Base-by-base conservation (phyloP, 2,329 filamentous ascomycete genomes). In the Dactylellina parvicollis region DNA sequence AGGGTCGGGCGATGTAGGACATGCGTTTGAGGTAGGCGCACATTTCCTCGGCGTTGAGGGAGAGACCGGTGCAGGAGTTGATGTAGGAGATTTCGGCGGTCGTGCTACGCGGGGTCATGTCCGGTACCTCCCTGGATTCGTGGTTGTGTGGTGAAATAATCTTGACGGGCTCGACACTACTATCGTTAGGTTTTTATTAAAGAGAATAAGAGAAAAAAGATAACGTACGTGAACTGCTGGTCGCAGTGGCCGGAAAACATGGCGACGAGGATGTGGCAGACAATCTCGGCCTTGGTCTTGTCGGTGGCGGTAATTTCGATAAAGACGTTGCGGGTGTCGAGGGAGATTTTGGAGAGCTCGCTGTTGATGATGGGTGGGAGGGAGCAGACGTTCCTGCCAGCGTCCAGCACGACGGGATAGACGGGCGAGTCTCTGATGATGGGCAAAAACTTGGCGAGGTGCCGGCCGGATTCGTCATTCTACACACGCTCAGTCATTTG, bases 331-430 rank as follows among this genome's bases (percentile, higher is more conserved):
- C 87, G 94, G 69, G 93, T 98, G 80, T 96, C 84, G 46, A 96
- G 83, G 5, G 89, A 92, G 80, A 99, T 99, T 83, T 99, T 99
- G 79, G 93, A 97, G 83, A 95, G 93, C 79, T 99, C 88, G 78
- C 93, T 88, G 83, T 99, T 99, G 85, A 99, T 99, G 78, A 99
- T 98, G 16, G 95, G 95, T 0, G 95, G 95, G 78, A 99, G 85
- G 5, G 94, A 98, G 83, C 95, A 94, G 34, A 99, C 92, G 46
- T 87, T 88, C 44, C 88, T 86, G 80, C 96, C 91, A 57, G 92
- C 87, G 80, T 99, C 95, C 81, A 92, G 94, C 79, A 99, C 96
- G 79, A 96, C 92, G 20, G 95, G 95, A 81, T 99, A 99, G 44
- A 96, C 90, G 3, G 93, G 92, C 52, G 91, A 91, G 81, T 98